A percentile compares a stretch with the other conserved stretches of the same genome.
phyloP scores from a whole-genome alignment of 2,329 filamentous ascomycete species.

The Colletotrichum musicola region DNA sequence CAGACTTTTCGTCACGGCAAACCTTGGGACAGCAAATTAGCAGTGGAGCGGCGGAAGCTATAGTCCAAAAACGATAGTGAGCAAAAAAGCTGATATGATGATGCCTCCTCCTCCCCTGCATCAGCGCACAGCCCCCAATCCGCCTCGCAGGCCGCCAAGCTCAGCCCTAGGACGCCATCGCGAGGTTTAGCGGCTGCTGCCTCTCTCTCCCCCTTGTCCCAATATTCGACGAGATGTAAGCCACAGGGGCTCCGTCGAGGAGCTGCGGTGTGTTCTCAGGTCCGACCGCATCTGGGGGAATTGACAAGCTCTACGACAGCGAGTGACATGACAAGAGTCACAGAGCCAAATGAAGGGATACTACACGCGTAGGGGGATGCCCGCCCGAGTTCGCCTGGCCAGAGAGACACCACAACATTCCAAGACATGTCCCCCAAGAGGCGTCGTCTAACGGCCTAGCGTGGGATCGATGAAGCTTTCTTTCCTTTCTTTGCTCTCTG shows the following conservation, averaged over 20 bases:
- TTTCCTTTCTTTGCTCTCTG: not conserved
- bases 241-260: constrained; percentile 9
- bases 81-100: too few species aligned
- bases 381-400: not conserved
- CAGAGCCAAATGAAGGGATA: not conserved
- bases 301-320: too few species aligned
- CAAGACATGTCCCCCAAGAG: not conserved
- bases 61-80: too few species aligned
- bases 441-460: constrained; percentile 25
- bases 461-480: constrained; percentile 21
- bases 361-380: not conserved
- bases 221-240: not conserved
- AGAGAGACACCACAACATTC: constrained; percentile 6
- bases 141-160: constrained; percentile 4
- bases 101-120: not conserved
- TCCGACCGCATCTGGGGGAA: too few species aligned
- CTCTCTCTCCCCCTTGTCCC: not conserved
- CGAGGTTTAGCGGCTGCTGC: constrained; percentile 10
- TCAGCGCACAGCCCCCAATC: not conserved
- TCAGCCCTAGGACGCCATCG: constrained; percentile 38
- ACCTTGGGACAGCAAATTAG: too few species aligned
- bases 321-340: too few species aligned
- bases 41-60: too few species aligned
- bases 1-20: too few species aligned
- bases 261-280: too few species aligned